Evolutionary conservation across 805 yeast species (phyloP).

Genomic region (Jamesozyma hellenica): DNA sequence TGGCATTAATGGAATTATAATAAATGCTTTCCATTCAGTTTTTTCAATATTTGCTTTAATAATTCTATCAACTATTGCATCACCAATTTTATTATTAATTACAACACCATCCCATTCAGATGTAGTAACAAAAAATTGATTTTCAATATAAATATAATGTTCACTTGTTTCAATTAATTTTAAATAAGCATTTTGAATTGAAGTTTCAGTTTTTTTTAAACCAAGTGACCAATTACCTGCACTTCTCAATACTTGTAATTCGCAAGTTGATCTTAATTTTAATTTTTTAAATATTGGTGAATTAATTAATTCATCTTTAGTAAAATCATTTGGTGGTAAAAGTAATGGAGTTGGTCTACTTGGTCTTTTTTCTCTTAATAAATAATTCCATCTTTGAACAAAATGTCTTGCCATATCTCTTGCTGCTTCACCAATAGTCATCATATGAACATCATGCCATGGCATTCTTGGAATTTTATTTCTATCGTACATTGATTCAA

Average conservation of each 20-base stretch:
- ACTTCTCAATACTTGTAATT: slow-evolving; percentile 80
- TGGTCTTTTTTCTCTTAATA: slow-evolving; percentile 87
- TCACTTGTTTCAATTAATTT: slow-evolving; percentile 84
- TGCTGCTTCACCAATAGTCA: slow-evolving; percentile 88
- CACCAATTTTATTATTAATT: slow-evolving; percentile 78
- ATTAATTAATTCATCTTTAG: slow-evolving; percentile 55
- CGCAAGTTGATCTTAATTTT: slow-evolving; percentile 73
- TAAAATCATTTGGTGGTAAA: slow-evolving; percentile 84
- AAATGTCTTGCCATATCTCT: slow-evolving; percentile 89
- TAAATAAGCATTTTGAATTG: slow-evolving; percentile 87
- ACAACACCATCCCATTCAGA: slow-evolving; percentile 75
- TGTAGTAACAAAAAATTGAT: slow-evolving; percentile 90
- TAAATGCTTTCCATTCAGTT: slow-evolving; percentile 79
- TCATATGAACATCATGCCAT: slow-evolving; percentile 98
- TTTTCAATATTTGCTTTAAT: slow-evolving; percentile 74
- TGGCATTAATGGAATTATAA: slow-evolving; percentile 92
- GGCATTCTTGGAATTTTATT: slow-evolving; percentile 85
- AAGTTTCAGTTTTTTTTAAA: slow-evolving; percentile 68
- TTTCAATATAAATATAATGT: slow-evolving; percentile 89
- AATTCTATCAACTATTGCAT: slow-evolving; percentile 94
- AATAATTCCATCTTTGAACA: slow-evolving; percentile 94
- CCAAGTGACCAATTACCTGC: slow-evolving; percentile 93
- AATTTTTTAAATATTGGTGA: slow-evolving; percentile 33
- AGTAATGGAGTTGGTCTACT: slow-evolving; percentile 86
- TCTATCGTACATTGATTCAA: slow-evolving; percentile 86